Evolutionary conservation across 2,329 filamentous ascomycete species (phyloP).

Genomic region (Scortechinia acanthostroma): DNA sequence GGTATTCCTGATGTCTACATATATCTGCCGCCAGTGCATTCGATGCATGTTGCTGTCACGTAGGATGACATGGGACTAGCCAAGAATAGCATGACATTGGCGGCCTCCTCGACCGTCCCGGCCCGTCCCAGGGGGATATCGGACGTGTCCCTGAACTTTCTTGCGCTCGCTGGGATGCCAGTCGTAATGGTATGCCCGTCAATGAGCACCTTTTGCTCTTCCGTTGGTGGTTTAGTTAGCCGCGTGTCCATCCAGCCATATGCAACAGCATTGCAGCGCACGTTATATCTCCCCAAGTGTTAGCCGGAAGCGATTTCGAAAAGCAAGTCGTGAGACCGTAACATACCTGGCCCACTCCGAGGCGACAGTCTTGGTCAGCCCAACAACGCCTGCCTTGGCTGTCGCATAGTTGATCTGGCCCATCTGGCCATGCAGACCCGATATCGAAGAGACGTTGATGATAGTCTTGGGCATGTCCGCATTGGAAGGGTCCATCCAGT

Average conservation of each 20-base stretch:
- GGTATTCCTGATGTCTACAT: constrained; percentile 6
- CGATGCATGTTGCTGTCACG: constrained; percentile 9
- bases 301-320: background rate
- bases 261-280: background rate
- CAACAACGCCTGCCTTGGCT: constrained; percentile 40
- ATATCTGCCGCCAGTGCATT: constrained; percentile 7
- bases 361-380: constrained; percentile 42
- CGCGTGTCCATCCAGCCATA: background rate
- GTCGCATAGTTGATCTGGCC: constrained; percentile 44
- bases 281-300: background rate
- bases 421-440: constrained; percentile 40
- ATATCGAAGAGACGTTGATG: constrained; percentile 42
- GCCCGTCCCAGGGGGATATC: background rate
- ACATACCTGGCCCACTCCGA: constrained; percentile 43
- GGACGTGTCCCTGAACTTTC: background rate
- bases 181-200: background rate
- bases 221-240: background rate
- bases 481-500: constrained; percentile 36
- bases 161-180: background rate
- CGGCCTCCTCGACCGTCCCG: constrained; percentile 2
- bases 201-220: background rate
- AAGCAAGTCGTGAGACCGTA: constrained; percentile 6
- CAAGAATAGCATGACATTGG: constrained; percentile 8
- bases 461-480: constrained; percentile 37
- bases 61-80: constrained; percentile 10